These are phyloP conservation scores for Fusarium penzigii DNA, from an alignment of 2,329 filamentous ascomycete species.

Conservation along the genomic window DNA sequence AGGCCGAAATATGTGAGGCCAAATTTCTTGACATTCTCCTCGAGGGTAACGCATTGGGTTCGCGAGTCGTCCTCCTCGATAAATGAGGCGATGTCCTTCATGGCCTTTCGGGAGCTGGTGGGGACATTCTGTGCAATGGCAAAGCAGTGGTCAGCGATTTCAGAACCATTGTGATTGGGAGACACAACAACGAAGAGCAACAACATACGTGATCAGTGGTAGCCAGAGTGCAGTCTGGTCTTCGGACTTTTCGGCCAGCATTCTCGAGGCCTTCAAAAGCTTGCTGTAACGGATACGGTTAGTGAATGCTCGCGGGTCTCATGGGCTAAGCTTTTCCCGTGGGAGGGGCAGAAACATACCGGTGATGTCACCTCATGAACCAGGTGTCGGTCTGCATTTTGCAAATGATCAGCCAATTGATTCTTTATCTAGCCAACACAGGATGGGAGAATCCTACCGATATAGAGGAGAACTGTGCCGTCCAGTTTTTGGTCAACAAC, in stretches of 20 bases:
- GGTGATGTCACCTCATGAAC: constrained; percentile 99
- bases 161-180: not conserved
- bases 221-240: constrained; percentile 94
- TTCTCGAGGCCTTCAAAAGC: constrained; percentile 95
- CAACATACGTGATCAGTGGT: constrained; percentile 90
- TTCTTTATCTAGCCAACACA: not conserved
- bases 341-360: constrained; percentile 50
- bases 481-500: constrained; percentile 95
- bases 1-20: constrained; percentile 97
- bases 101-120: constrained; percentile 83
- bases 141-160: constrained; percentile 15
- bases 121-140: constrained; percentile 74
- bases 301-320: constrained; percentile 12
- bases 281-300: constrained; percentile 59
- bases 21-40: constrained; percentile 97
- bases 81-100: constrained; percentile 92
- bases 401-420: constrained; percentile 11
- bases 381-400: constrained; percentile 75
- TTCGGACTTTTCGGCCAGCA: constrained; percentile 81
- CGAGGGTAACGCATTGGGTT: constrained; percentile 90
- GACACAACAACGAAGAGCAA: not conserved
- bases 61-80: constrained; percentile 94
- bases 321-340: constrained; percentile 2
- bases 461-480: constrained; percentile 90
- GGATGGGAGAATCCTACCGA: constrained; percentile 59